Evolutionary conservation across 2,329 filamentous ascomycete genomes (phyloP), one percentile per base, ranked within the genome.

Genomic region (Pseudogymnoascus sp.): DNA sequence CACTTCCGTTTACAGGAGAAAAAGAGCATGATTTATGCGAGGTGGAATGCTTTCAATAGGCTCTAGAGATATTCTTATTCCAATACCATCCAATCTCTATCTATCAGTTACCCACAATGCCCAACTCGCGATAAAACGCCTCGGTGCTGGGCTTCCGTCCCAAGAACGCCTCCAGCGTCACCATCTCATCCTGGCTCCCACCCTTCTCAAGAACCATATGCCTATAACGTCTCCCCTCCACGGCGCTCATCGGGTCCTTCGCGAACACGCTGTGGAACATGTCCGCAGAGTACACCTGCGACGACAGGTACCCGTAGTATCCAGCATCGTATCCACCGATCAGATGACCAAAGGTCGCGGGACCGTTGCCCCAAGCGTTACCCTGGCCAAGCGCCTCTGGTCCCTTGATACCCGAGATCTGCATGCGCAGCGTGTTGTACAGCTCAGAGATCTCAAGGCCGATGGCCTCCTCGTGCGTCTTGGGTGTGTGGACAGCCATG

Each of bases 211-310:
- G 78, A 21, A 95, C 89, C 0, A 85, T 89, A 75, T 91, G 87
- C 62, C 90, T 82, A 77, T 93, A 95, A 64, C 89, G 77, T 12
- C 90, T 81, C 1, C 90, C 90, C 73, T 91, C 85, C 68, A 82
- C 83, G 34, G 80, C 81, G 73, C 92, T 84, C 89, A 93, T 92
- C 0, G 90, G 90, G 73, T 93, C 81, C 69, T 83, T 80, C 78
- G 88, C 87, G 78, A 95, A 95, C 57, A 89, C 86, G 0, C 83
- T 83, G 76, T 90, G 86, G 80, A 93, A 96, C 89, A 96, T 93
- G 75, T 96, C 90, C 26, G 88, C 83, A 21, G 86, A 90, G 77
- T 93, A 95, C 16, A 95, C 91, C 74, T 91, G 84, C 1, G 87
- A 91, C 67, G 84, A 88, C 36, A 88, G 77, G 72, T 88, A 89